Conservation (phyloP, 1,139 yeast genomes). For the Candida mesenterica region DNA sequence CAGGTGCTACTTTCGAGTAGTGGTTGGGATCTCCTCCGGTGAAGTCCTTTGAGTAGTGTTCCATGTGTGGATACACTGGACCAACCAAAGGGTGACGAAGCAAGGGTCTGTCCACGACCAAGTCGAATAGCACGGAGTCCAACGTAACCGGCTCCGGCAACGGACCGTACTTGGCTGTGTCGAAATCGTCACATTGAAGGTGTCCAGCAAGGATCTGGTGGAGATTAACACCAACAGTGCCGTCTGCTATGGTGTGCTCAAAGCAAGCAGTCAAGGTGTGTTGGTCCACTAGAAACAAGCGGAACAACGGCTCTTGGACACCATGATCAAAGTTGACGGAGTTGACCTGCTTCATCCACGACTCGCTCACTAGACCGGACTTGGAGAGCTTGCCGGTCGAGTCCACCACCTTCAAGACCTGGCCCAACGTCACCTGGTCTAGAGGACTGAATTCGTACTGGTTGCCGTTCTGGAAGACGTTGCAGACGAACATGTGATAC, state of each 20-base stretch:
- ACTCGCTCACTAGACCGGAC: constrained; percentile 25
- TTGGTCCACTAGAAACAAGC: constrained; percentile 24
- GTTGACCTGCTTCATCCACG: constrained; percentile 27
- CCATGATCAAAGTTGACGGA: constrained; percentile 23
- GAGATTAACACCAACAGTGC: constrained; percentile 38
- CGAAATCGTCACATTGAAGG: constrained; percentile 1
- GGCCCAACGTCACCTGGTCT: constrained; percentile 20
- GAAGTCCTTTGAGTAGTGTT: constrained; percentile 23
- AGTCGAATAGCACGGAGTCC: constrained; percentile 6
- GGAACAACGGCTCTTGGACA: constrained; percentile 31
- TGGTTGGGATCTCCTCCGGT: constrained; percentile 24
- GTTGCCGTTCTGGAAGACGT: constrained; percentile 24
- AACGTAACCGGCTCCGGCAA: background rate
- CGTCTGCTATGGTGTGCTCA: constrained; percentile 46
- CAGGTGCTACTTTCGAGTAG: constrained; percentile 25
- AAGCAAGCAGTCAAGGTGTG: constrained; percentile 27
- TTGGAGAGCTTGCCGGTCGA: constrained; percentile 11
- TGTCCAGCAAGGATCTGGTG: constrained; percentile 37
- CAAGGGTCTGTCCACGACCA: constrained; percentile 3
- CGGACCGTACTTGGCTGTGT: background rate
- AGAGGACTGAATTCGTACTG: constrained; percentile 24
- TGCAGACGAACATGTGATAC: constrained; percentile 34
- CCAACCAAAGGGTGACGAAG: constrained; percentile 16
- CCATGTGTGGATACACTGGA: constrained; percentile 13
- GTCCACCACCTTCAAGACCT: constrained; percentile 22